Base-by-base conservation (phyloP, 2,329 filamentous ascomycete species). In the Colletotrichum falcatum region DNA sequence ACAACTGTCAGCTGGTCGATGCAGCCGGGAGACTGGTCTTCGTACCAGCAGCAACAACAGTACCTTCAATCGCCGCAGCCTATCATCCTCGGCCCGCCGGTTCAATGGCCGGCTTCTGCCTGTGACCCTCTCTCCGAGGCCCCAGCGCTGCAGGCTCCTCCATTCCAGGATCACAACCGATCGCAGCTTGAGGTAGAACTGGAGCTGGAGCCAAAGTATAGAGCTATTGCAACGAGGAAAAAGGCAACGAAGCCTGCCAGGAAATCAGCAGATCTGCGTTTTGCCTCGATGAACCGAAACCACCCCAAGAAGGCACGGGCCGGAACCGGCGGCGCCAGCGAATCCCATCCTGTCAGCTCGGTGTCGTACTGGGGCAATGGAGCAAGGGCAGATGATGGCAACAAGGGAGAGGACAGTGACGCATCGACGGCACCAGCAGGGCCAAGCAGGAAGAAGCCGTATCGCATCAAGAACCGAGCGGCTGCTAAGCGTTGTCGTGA, bases 401-500 rank as follows among this genome's bases (percentile, higher is more conserved):
- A 44, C 28, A 54, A 54, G n/a, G 23, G n/a, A 16, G 5, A 9
- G 28, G 26, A 61, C 26, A 59, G 14, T 28, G 53, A 46, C 6
- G 18, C 14, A 14, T 30, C 23, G 12, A 28, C 12, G 9, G 37
- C 14, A 18, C 33, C 39, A n/a, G 23, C 53, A 16, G 55, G 20
- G 16, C 33, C 33, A 8, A 55, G 23, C 3, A 46, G 18, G 3
- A 66, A 66, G 3, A 72, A 51, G 16, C 65, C 55, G 1, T 63
- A 72, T 20, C 70, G 66, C 9, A 66, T 70, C 26, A 72, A 70
- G n/a, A 72, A 72, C 5, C 70, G 70, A 20, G 70, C 66, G 1
- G 70, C 70, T 1, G 70, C 70, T 20, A 72, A 72, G 59, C 70
- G 70, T 8, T 72, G 70, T 11, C 70, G 70, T 23, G 66, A 72